phyloP scores from a whole-genome alignment of 345 rosid genomes.

The Murraya koenigii region DNA sequence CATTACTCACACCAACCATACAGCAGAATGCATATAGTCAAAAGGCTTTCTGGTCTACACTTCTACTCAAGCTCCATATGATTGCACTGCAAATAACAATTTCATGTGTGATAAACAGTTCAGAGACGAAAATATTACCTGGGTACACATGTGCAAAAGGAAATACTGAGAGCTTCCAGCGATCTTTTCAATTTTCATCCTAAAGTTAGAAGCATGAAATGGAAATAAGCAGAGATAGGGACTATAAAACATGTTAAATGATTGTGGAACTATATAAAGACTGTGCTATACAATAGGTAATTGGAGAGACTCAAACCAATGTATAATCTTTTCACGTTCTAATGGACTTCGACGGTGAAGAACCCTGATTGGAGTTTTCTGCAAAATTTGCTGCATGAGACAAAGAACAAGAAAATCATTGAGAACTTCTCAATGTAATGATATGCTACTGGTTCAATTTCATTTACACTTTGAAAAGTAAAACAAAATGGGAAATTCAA shows the following conservation, averaged over 20 bases:
- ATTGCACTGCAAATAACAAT: not conserved
- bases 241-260: not conserved
- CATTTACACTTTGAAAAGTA: not conserved
- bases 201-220: constrained; percentile 18
- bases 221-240: not conserved
- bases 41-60: not conserved
- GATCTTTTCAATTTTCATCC: constrained; percentile 90
- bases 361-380: constrained; percentile 89
- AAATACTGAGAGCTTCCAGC: constrained; percentile 72
- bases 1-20: not conserved
- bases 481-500: not conserved
- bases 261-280: not conserved
- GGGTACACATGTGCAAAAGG: constrained; percentile 87
- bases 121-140: constrained; percentile 40
- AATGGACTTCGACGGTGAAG: constrained; percentile 96
- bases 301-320: constrained; percentile 52
- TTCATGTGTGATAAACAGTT: not conserved
- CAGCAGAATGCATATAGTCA: not conserved
- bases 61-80: not conserved
- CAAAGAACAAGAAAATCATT: not conserved
- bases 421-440: not conserved
- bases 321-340: constrained; percentile 76
- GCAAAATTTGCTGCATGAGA: constrained; percentile 59
- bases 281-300: not conserved
- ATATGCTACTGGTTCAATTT: not conserved